These are phyloP conservation scores for Gossypium davidsonii DNA, from an alignment of 441 rosid genomes.

Conservation along the genomic window DNA sequence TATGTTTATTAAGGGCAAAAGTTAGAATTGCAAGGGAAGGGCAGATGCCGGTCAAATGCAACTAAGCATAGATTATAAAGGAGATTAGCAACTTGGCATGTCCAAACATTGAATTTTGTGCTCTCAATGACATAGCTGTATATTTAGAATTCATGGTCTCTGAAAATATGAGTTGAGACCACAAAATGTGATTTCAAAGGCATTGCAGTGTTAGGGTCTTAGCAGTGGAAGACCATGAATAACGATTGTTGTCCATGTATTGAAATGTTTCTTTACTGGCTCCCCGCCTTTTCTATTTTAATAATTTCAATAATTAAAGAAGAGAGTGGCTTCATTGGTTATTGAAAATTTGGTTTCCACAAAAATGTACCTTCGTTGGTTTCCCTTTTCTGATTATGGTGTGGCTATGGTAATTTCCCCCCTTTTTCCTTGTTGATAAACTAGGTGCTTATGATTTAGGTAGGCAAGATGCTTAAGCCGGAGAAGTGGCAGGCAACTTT, in stretches of 20 bases:
- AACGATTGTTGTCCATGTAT: neutral
- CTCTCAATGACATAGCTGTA: neutral
- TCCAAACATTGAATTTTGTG: neutral
- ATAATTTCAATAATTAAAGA: neutral
- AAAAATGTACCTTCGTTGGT: neutral
- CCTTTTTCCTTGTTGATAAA: neutral
- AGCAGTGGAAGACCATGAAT: neutral
- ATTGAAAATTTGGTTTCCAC: neutral
- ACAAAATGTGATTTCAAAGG: neutral
- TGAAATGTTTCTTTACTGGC: neutral
- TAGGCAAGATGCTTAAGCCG: slow-evolving; percentile 80
- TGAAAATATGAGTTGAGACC: neutral
- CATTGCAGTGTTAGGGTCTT: neutral
- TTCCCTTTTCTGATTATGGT: neutral
- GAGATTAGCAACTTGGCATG: neutral
- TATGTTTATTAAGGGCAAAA: neutral
- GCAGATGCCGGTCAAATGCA: neutral
- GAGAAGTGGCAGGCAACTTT: slow-evolving; percentile 79
- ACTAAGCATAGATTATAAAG: neutral
- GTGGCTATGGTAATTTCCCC: neutral
- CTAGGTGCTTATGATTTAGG: slow-evolving; percentile 36
- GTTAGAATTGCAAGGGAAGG: neutral
- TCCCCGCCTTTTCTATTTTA: neutral
- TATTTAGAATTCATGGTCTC: neutral
- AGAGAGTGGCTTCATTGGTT: neutral